phyloP scores from a whole-genome alignment of 2,329 filamentous ascomycete genomes.

The Trichoderma sp. region DNA sequence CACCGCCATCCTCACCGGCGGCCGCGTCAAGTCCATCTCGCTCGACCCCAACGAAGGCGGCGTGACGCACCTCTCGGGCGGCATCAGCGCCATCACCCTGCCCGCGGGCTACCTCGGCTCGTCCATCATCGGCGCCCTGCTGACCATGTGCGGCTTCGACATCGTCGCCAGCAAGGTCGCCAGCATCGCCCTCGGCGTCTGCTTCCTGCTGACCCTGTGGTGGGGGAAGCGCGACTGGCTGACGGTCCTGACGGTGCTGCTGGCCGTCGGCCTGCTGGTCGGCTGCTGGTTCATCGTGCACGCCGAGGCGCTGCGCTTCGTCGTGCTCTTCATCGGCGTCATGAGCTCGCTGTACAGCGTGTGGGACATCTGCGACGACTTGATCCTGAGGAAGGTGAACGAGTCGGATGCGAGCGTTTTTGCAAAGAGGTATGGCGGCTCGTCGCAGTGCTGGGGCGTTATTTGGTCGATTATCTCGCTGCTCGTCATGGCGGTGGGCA shows the following conservation, averaged over 20 bases:
- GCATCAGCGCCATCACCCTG: slow-evolving; percentile 68
- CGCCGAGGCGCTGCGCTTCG: slow-evolving; percentile 71
- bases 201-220: slow-evolving; percentile 79
- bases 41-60: slow-evolving; percentile 79
- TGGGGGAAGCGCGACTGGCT: slow-evolving; percentile 80
- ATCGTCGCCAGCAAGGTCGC: slow-evolving; percentile 81
- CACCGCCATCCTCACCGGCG: slow-evolving; percentile 71
- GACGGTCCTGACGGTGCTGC: slow-evolving; percentile 69
- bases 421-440: slow-evolving; percentile 75
- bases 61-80: slow-evolving; percentile 76
- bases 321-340: slow-evolving; percentile 79
- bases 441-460: slow-evolving; percentile 78
- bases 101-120: slow-evolving; percentile 79
- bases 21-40: slow-evolving; percentile 71
- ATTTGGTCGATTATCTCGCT: slow-evolving; percentile 76
- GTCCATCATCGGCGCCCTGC: slow-evolving; percentile 72
- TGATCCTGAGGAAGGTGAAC: slow-evolving; percentile 80
- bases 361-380: slow-evolving; percentile 84
- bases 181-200: slow-evolving; percentile 70
- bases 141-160: slow-evolving; percentile 80
- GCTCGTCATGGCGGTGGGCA: slow-evolving; percentile 70
- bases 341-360: slow-evolving; percentile 81
- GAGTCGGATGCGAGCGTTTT: slow-evolving; percentile 79
- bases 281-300: slow-evolving; percentile 81
- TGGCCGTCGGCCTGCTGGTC: slow-evolving; percentile 70